Conservation (phyloP, 2,329 filamentous ascomycete species). For the Pyricularia grisea region DNA sequence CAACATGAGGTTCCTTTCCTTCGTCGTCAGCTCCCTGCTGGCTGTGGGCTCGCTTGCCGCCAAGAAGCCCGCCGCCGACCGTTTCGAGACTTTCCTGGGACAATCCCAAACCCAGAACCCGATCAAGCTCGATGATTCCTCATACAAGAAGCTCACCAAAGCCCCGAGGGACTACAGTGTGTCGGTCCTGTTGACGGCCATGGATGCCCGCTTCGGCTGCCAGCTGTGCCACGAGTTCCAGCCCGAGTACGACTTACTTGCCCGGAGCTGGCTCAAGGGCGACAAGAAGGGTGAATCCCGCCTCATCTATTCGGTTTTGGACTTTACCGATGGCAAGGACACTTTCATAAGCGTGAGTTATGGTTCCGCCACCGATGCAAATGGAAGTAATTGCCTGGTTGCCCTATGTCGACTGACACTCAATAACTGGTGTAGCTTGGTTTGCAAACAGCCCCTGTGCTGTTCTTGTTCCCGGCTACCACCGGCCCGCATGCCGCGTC, state of each 20-base stretch:
- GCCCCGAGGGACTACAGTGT: slow-evolving; percentile 76
- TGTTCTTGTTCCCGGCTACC: slow-evolving; percentile 82
- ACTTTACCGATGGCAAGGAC: slow-evolving; percentile 76
- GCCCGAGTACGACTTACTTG: slow-evolving; percentile 84
- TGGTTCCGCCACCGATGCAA: background rate
- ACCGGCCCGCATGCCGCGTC: slow-evolving; percentile 67
- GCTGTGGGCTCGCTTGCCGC: slow-evolving; percentile 48
- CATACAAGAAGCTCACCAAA: slow-evolving; percentile 67
- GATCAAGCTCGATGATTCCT: slow-evolving; percentile 67
- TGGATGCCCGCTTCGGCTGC: slow-evolving; percentile 77
- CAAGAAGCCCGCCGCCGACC: slow-evolving; percentile 46
- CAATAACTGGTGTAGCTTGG: slow-evolving; percentile 51
- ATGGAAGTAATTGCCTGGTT: background rate
- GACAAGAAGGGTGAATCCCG: slow-evolving; percentile 66
- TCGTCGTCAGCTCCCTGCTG: slow-evolving; percentile 56
- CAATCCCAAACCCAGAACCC: slow-evolving; percentile 58
- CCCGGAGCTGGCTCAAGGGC: slow-evolving; percentile 78
- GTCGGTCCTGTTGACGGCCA: slow-evolving; percentile 75
- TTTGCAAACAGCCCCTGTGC: slow-evolving; percentile 87
- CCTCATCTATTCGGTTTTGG: slow-evolving; percentile 73
- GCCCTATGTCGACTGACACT: slow-evolving; percentile 9
- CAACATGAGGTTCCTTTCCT: slow-evolving; percentile 58
- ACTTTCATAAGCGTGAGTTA: slow-evolving; percentile 73
- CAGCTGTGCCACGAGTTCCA: slow-evolving; percentile 83
- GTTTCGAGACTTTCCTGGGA: slow-evolving; percentile 61